Evolutionary conservation across 2,329 filamentous ascomycete genomes (phyloP), one percentile per base, ranked within the genome.

Genomic region (Nectriaceae sp.): DNA sequence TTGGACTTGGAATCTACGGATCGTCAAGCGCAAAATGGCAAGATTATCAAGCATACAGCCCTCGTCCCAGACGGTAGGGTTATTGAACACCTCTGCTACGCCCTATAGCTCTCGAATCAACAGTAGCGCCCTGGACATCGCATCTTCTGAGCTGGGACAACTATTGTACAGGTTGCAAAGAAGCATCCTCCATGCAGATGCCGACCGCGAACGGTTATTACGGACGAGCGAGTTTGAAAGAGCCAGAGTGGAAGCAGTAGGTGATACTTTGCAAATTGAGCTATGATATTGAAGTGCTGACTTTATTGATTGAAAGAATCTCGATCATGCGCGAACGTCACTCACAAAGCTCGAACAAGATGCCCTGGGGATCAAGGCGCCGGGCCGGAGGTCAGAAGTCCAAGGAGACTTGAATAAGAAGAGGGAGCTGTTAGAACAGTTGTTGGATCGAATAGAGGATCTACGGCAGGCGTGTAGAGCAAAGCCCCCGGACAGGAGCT

Each of bases 341-440:
- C 80, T 92, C 47, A 79, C 86, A 18, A 84, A 79, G 50, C 78
- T 90, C 36, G 89, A 91, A 65, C 87, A 89, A 59, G 82, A 88
- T 57, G 78, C 83, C 5, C 69, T 81, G 13, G 73, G 69, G n/a
- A 70, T 84, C 53, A 85, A 85, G 64, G 71, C 79, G 24, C 78
- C 79, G 47, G 66, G 75, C 4, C 80, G 79, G 49, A 80, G 83
- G 57, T 75, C 83, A 53, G 79, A 85, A 49, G 65, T 79, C 16
- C 86, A 90, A 66, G 69, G 73, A 19, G 84, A 88, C 52, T 73
- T 93, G 24, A 77, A 81, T 51, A 70, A 72, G 37, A 88, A 89
- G 61, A 79, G 85, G 48, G 83, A 88, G 29, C 65, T 82, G 4
- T 75, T 91, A 43, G 87, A 89, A 59, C 75, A 80, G 45, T 68